Conservation (phyloP, 2,329 filamentous ascomycete species). For the Meredithiella fracta region DNA sequence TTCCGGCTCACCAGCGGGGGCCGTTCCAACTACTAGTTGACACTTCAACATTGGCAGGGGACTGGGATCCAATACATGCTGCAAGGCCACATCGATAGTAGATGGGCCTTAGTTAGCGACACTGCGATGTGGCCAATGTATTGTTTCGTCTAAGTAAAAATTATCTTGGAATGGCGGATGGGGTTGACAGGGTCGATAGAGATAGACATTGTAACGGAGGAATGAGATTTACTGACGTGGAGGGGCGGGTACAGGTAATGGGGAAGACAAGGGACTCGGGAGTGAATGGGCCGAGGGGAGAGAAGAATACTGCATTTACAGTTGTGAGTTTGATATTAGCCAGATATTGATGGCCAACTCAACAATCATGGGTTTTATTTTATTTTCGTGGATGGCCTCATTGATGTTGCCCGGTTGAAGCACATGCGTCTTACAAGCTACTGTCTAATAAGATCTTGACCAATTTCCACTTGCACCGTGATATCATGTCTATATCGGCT, state of each 20-base stretch:
- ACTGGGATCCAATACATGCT: neutral
- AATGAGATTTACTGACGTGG: conserved; percentile 1
- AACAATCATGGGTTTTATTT: no score
- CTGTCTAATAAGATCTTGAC: no score
- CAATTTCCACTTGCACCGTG: no score
- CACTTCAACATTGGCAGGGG: neutral
- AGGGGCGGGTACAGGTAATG: neutral
- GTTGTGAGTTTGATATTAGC: no score
- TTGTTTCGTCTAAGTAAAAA: neutral
- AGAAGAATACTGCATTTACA: neutral
- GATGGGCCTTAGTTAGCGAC: neutral
- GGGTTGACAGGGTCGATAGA: neutral
- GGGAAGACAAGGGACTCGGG: neutral
- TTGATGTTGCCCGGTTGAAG: no score
- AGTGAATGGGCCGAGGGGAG: neutral
- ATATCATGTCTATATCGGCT: no score
- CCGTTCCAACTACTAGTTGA: no score
- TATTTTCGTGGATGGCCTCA: no score
- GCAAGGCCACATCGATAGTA: neutral
- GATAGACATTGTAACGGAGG: neutral
- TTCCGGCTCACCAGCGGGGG: neutral
- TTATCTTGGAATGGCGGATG: neutral
- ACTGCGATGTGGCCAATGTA: neutral
- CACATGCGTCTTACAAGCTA: no score
- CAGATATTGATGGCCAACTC: no score